Evolutionary conservation across 2,329 filamentous ascomycete genomes (phyloP).

Genomic region (Sphaceloma murrayae): DNA sequence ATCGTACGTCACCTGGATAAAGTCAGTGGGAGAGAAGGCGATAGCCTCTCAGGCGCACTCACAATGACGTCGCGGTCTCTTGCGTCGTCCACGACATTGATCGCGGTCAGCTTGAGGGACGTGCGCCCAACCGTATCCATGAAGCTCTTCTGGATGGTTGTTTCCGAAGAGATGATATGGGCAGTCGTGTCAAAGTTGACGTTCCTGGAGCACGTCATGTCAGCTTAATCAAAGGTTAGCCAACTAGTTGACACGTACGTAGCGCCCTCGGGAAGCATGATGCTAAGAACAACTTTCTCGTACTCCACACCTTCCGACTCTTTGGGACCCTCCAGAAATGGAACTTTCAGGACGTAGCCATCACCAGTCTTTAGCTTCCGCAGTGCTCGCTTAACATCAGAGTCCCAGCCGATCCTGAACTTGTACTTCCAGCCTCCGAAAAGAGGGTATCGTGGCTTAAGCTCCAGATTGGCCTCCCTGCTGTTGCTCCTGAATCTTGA

Average conservation of each 20-base stretch:
- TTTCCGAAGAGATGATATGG: conserved; percentile 54
- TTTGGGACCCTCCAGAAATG: conserved; percentile 87
- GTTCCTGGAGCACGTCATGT: conserved; percentile 59
- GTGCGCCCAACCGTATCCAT: conserved; percentile 90
- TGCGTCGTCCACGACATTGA: conserved; percentile 84
- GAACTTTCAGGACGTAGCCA: conserved; percentile 77
- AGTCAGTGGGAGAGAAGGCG: not conserved
- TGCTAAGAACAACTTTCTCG: conserved; percentile 64
- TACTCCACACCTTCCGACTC: conserved; percentile 79
- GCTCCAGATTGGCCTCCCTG: conserved; percentile 59
- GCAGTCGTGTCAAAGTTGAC: conserved; percentile 67
- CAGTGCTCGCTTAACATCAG: conserved; percentile 67
- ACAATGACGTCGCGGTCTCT: conserved; percentile 71
- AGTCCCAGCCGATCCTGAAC: conserved; percentile 94
- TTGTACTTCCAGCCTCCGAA: conserved; percentile 98
- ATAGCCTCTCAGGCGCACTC: conserved; percentile 22
- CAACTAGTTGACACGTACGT: conserved; percentile 47
- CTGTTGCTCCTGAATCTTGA: conserved; percentile 71
- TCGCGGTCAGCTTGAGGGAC: conserved; percentile 65
- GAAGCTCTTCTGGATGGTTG: conserved; percentile 70
- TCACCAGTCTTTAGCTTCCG: conserved; percentile 53
- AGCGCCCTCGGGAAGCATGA: conserved; percentile 86
- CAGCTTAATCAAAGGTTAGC: too few species aligned
- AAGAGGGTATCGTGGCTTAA: conserved; percentile 90
- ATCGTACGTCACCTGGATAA: conserved; percentile 62